A percentile compares a stretch with the other conserved stretches of the same genome.
Evolutionary conservation across 257 asterid genomes (phyloP).

Genomic region (Ligustrum vulgare): DNA sequence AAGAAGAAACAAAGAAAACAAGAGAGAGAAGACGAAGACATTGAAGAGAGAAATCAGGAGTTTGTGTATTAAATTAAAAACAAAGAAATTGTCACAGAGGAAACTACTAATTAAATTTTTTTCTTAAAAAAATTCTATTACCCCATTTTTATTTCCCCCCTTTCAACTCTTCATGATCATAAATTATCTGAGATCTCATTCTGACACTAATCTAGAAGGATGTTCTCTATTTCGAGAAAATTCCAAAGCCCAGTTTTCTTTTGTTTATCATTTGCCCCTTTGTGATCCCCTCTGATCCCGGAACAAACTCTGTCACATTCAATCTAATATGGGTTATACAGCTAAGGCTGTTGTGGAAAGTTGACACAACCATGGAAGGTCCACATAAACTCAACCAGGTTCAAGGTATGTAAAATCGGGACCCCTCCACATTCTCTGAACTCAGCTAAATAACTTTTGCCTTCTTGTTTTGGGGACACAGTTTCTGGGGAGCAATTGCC

Average conservation of each 20-base stretch:
- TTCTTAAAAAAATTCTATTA: constrained; percentile 1
- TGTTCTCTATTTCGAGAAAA: constrained; percentile 42
- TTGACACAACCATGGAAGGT: constrained; percentile 73
- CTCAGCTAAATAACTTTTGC: constrained; percentile 45
- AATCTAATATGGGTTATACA: constrained; percentile 75
- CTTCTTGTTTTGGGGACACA: constrained; percentile 45
- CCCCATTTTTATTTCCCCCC: constrained; percentile 14
- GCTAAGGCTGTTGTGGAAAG: constrained; percentile 75
- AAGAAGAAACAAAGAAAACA: constrained; percentile 30
- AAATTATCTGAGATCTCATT: constrained; percentile 64
- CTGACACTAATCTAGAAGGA: constrained; percentile 65
- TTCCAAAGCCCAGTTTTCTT: constrained; percentile 44
- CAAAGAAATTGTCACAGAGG: constrained; percentile 39
- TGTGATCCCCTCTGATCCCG: constrained; percentile 61
- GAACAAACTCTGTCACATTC: constrained; percentile 97
- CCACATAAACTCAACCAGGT: constrained; percentile 72
- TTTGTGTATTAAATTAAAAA: constrained; percentile 19
- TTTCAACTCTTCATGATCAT: constrained; percentile 25
- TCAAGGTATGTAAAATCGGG: constrained; percentile 73
- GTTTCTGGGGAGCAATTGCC: constrained; percentile 48
- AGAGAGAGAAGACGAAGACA: constrained; percentile 9
- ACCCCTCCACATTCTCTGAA: constrained; percentile 71
- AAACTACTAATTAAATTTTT: constrained; percentile 33
- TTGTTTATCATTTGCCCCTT: constrained; percentile 49
- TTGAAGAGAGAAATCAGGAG: constrained; percentile 11